Base-by-base conservation (phyloP, 2,329 filamentous ascomycete genomes). In the Cercospora sp. region DNA sequence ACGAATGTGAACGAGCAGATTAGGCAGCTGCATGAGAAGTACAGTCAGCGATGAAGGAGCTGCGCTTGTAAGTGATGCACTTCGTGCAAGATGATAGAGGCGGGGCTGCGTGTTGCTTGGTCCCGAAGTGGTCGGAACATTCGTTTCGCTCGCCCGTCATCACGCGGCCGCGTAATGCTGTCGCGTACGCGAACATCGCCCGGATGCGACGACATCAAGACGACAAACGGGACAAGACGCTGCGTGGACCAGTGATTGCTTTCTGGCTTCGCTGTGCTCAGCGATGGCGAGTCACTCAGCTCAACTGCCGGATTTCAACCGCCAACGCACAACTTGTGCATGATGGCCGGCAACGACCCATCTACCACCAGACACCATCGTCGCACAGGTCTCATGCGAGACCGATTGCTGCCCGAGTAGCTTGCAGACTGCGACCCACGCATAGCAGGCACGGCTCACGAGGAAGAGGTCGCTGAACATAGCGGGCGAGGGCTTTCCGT, bases 1-100 rank as follows among this genome's bases (percentile, higher is more conserved):
- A 87, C 89, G 76, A 87, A 78, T 68, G 75, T 79, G 57, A 72
- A 79, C 63, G 77, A 78, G 71, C 77, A 79, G 72, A 75, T 79
- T 51, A 61, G 75, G 65, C 69, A 72, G 62, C 33, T 78, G 51
- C 76, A 78, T 69, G 72, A 78, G 68, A 74, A 72, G 69, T 73
- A 73, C 57, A 69, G 64, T 53, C 70, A 71, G 61, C 67, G 69
- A 69, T 67, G 61, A 67, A n/a, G 13, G 51, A 42, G 42, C 20
- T 58, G 16, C 23, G 26, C 30, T 18, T 58, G 6, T 8, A 5
- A 30, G 26, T n/a, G 9, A 26, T 33, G 53, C 26, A 58, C 16
- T 58, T 9, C 53, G 16, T 30, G 16, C 53, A 30, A 58, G 53
- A 58, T 10, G 16, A 58, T 9, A 23, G 53, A 58, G 26, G 26